Percentiles rank a stretch among this genome's conserved stretches.
Conservation (phyloP, 2,329 filamentous ascomycete species). For the Verticillium tricorpus region DNA sequence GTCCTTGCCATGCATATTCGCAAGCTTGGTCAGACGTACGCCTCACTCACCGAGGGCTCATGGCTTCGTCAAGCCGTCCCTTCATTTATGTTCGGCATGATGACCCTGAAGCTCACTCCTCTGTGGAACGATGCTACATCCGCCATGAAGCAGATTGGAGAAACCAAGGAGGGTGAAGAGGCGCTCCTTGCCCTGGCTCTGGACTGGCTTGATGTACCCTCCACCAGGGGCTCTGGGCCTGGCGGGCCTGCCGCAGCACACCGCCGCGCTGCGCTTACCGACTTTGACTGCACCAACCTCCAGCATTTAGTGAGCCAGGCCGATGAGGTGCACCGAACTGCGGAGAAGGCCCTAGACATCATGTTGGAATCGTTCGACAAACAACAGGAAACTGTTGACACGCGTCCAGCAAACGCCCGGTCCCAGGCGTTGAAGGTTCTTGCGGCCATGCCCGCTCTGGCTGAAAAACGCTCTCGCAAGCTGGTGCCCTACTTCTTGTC, state of each 20-base stretch:
- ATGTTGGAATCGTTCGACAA: conserved; percentile 62
- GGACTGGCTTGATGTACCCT: conserved; percentile 65
- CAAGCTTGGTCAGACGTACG: conserved; percentile 65
- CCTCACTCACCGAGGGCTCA: conserved; percentile 49
- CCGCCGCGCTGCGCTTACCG: conserved; percentile 44
- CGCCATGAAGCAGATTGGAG: conserved; percentile 69
- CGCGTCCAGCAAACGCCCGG: conserved; percentile 54
- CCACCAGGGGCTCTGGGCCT: conserved; percentile 47
- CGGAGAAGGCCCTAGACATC: conserved; percentile 49
- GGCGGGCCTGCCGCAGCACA: conserved; percentile 24
- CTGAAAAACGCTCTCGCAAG: conserved; percentile 79
- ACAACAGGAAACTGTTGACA: conserved; percentile 51
- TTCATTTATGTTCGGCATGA: conserved; percentile 80
- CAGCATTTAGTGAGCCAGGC: conserved; percentile 51
- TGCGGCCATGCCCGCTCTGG: conserved; percentile 65
- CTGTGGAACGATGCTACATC: conserved; percentile 82
- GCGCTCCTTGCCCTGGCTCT: conserved; percentile 69
- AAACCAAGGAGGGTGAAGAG: conserved; percentile 67
- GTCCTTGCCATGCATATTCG: conserved; percentile 81
- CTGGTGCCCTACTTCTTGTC: conserved; percentile 82
- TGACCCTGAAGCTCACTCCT: conserved; percentile 79
- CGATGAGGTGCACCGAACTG: conserved; percentile 44
- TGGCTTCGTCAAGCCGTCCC: conserved; percentile 72
- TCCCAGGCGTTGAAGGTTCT: conserved; percentile 78
- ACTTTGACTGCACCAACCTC: conserved; percentile 84